phyloP scores from a whole-genome alignment of 768 basidiomycete genomes.

The Tricholoma sp. region DNA sequence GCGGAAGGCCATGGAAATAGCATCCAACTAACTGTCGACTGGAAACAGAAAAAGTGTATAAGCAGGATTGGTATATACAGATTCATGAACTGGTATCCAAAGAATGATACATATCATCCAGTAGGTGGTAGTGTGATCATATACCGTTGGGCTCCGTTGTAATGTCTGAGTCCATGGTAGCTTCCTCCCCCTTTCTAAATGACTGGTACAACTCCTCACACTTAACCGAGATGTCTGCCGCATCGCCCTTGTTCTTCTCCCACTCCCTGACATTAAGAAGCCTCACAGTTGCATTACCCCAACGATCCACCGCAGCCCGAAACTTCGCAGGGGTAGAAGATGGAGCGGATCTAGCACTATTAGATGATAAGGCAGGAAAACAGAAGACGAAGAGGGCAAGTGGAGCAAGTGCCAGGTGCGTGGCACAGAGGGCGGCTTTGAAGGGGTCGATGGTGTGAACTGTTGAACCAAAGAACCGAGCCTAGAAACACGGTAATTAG shows the following conservation, averaged over 20 bases:
- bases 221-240: conserved; percentile 41
- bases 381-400: conserved; percentile 40
- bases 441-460: conserved; percentile 58
- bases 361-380: conserved; percentile 7
- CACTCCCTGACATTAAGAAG: conserved; percentile 45
- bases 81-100: neutral
- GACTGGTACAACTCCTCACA: conserved; percentile 50
- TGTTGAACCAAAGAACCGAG: conserved; percentile 60
- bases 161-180: conserved; percentile 9
- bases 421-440: conserved; percentile 63
- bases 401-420: conserved; percentile 63
- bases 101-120: neutral
- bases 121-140: neutral
- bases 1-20: conserved; percentile 73
- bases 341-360: conserved; percentile 13
- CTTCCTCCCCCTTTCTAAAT: conserved; percentile 22
- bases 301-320: conserved; percentile 50
- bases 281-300: conserved; percentile 52
- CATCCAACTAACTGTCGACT: conserved; percentile 15
- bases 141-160: conserved; percentile 5
- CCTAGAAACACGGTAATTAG: conserved; percentile 36
- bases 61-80: neutral
- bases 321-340: conserved; percentile 38
- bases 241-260: conserved; percentile 43
- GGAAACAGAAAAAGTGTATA: neutral